Evolutionary conservation across 1,284 basidiomycete genomes (phyloP).

Genomic region (Termitomyces sp.): DNA sequence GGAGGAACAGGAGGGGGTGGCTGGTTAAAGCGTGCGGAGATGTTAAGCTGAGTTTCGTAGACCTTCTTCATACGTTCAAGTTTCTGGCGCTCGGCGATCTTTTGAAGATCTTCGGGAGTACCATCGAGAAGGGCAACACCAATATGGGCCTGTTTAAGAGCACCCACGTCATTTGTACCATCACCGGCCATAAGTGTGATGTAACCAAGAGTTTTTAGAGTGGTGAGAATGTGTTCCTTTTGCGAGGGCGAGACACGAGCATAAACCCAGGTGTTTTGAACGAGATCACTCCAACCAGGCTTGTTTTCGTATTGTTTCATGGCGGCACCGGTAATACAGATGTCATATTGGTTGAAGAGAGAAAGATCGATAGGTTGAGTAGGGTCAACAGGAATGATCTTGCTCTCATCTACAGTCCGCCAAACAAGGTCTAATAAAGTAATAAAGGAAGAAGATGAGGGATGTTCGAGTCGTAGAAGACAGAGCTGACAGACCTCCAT

Average conservation of each 20-base stretch:
- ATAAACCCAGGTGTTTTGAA: slow-evolving; percentile 95
- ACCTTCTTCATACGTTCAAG: slow-evolving; percentile 90
- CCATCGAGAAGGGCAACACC: slow-evolving; percentile 92
- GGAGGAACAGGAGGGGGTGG: slow-evolving; percentile 87
- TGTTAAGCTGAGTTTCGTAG: slow-evolving; percentile 89
- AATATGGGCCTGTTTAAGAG: slow-evolving; percentile 93
- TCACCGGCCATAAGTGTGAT: slow-evolving; percentile 95
- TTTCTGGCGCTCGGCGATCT: slow-evolving; percentile 88
- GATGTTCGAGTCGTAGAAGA: not conserved
- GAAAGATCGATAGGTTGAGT: slow-evolving; percentile 68
- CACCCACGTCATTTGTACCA: slow-evolving; percentile 95
- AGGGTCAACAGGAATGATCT: slow-evolving; percentile 80
- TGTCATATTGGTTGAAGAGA: slow-evolving; percentile 83
- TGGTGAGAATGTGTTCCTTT: slow-evolving; percentile 90
- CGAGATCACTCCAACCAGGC: slow-evolving; percentile 69
- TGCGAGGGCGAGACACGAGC: slow-evolving; percentile 94
- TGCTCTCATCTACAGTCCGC: slow-evolving; percentile 88
- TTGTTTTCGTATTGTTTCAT: slow-evolving; percentile 75
- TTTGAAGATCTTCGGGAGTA: slow-evolving; percentile 84
- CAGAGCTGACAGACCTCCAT: slow-evolving; percentile 48
- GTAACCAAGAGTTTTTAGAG: slow-evolving; percentile 83
- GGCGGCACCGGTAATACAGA: slow-evolving; percentile 91
- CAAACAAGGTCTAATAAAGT: slow-evolving; percentile 73
- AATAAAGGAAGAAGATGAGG: not conserved
- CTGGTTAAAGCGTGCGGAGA: slow-evolving; percentile 85